Conservation (phyloP, 768 basidiomycete genomes). For the Boletus coccyginus region DNA sequence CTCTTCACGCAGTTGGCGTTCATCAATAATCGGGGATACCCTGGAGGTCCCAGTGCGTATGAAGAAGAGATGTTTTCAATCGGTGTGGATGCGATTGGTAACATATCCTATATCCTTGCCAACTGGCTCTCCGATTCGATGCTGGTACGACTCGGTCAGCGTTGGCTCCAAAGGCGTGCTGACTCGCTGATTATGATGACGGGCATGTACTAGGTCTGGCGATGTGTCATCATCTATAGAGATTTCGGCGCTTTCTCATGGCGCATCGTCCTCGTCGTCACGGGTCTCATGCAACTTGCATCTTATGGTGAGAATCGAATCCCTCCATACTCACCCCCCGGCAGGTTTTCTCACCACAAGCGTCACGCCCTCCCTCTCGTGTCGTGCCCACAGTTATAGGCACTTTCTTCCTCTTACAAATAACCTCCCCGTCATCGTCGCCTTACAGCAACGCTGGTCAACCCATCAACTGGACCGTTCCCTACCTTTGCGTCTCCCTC, state of each 20-base stretch:
- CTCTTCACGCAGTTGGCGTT: constrained; percentile 31
- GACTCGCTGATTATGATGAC: neutral
- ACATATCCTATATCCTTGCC: constrained; percentile 26
- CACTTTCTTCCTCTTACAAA: constrained; percentile 22
- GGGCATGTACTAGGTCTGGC: constrained; percentile 22
- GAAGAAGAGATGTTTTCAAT: constrained; percentile 30
- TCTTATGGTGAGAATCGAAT: constrained; percentile 21
- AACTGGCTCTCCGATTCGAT: constrained; percentile 29
- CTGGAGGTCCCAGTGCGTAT: constrained; percentile 25
- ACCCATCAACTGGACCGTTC: constrained; percentile 24
- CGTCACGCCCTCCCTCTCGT: neutral
- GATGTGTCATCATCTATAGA: constrained; percentile 27
- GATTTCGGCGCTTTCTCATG: constrained; percentile 14
- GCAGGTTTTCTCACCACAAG: neutral
- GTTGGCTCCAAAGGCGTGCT: neutral
- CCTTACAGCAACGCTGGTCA: constrained; percentile 18
- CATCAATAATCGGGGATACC: constrained; percentile 25
- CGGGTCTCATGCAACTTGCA: constrained; percentile 23
- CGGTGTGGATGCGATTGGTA: constrained; percentile 20
- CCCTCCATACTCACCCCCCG: neutral
- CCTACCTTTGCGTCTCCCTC: constrained; percentile 29
- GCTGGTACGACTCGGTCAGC: constrained; percentile 11
- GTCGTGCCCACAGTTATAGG: constrained; percentile 17
- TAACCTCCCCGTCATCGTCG: constrained; percentile 27
- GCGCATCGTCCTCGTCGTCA: constrained; percentile 15